A percentile compares a stretch with the other conserved stretches of the same genome.
These are phyloP conservation scores for Ceratocystis diversiconidia DNA, from an alignment of 2,329 filamentous ascomycete genomes.

Conservation along the genomic window DNA sequence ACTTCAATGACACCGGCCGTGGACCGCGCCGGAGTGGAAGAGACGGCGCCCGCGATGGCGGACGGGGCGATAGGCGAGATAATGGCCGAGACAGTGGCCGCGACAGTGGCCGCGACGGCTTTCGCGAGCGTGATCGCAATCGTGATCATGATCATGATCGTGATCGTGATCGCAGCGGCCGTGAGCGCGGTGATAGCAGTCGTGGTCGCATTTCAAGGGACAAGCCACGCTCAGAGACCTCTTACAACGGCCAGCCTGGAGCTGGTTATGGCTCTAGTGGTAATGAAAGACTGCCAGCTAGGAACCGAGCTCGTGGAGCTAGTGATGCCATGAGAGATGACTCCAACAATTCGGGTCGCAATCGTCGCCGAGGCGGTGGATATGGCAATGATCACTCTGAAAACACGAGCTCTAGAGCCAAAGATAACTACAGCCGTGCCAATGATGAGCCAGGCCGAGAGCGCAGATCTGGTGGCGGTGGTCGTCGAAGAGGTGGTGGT, in stretches of 20 bases:
- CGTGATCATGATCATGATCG: too few relatives aligned
- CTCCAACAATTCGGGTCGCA: not conserved
- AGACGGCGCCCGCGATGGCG: not conserved
- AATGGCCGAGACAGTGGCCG: not conserved
- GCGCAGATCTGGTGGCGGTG: conserved; percentile 6
- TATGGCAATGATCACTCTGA: not conserved
- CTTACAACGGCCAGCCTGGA: not conserved
- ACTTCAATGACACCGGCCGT: not conserved
- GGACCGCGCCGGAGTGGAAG: not conserved
- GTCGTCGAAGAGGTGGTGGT: conserved; percentile 6
- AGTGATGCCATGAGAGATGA: not conserved
- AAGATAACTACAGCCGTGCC: not conserved
- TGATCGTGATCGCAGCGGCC: not conserved
- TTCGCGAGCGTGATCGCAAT: not conserved
- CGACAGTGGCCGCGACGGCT: not conserved
- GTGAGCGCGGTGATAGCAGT: not conserved
- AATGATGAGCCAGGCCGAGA: not conserved
- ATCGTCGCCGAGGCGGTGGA: not conserved
- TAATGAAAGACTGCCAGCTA: not conserved
- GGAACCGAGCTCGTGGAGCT: not conserved
- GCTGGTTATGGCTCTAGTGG: conserved; percentile 1
- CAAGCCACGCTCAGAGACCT: not conserved
- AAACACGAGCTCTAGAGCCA: not conserved
- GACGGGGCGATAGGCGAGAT: not conserved
- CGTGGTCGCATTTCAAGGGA: not conserved